Evolutionary conservation across 208 protist genomes (phyloP).

Genomic region (Acanthamoeba royreba): DNA sequence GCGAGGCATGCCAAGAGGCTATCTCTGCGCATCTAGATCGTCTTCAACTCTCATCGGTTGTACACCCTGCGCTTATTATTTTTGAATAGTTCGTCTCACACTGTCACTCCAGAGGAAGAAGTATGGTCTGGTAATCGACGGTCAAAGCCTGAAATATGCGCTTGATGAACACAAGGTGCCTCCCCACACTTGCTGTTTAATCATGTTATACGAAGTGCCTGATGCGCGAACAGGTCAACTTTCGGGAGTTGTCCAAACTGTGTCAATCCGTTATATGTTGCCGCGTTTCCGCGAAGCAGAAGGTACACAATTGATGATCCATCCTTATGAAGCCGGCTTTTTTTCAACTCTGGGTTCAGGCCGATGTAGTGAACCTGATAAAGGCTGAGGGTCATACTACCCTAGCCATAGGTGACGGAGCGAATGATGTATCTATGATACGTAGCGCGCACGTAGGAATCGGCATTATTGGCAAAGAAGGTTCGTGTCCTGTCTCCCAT

Average conservation of each 20-base stretch:
- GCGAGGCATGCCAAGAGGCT: not conserved
- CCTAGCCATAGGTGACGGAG: slow-evolving; percentile 80
- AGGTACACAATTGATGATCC: slow-evolving; percentile 43
- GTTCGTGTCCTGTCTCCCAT: slow-evolving; percentile 37
- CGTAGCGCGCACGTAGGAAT: slow-evolving; percentile 81
- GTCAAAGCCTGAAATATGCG: not conserved
- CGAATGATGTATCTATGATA: slow-evolving; percentile 86
- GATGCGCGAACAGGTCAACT: slow-evolving; percentile 73
- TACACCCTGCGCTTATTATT: not conserved
- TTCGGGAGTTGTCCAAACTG: not conserved
- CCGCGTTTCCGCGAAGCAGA: slow-evolving; percentile 53
- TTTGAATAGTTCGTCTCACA: not conserved
- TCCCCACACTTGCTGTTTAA: slow-evolving; percentile 75
- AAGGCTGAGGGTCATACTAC: slow-evolving; percentile 32
- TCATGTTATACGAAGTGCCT: slow-evolving; percentile 80
- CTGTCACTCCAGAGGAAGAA: not conserved
- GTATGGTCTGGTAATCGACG: not conserved
- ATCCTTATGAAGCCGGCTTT: not conserved
- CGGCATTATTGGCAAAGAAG: slow-evolving; percentile 82
- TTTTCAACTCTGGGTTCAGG: not conserved
- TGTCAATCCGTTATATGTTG: slow-evolving; percentile 57
- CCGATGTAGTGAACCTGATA: slow-evolving; percentile 70
- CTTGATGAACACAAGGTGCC: not conserved
- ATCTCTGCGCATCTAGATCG: not conserved
- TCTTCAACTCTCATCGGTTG: not conserved